Evolutionary conservation across 345 rosid species (phyloP), one percentile per base, ranked within the genome.

Genomic region (Gossypium longicalyx): DNA sequence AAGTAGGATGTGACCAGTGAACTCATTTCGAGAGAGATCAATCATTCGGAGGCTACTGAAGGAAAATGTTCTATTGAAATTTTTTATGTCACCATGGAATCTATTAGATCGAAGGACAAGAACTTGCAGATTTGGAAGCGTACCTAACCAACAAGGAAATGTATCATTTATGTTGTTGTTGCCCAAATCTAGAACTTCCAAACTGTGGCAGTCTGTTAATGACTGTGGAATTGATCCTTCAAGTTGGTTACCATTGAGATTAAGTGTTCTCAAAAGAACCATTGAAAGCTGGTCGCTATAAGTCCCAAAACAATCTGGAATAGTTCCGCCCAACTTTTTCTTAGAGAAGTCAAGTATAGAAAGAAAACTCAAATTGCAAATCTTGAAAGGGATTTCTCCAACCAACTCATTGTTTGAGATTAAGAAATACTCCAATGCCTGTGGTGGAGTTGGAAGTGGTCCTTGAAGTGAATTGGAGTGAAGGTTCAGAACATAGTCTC

Each of bases 241-340:
- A 8, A 70, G 67, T 38, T 38, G 48, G 68, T 38, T 20, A 16
- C 59, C n/a, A 20, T 15, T 20, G 45, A 65, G 69, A 13, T 43
- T 1, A 19, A 65, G 0, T 29, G 4, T 68, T n/a, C 67, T 23
- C 7, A 83, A 49, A 62, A 76, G 53, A 19, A 81, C 54, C 0
- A 9, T 7, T 0, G 0, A 0, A 16, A 79, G 73, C 20, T 0
- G 0, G n/a, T 13, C 1, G 12, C 29, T 57, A 1, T 9, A 57
- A 29, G 68, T 47, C 11, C 70, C 52, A 20, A 65, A 17, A 44
- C 70, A 65, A 2, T 12, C 5, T 10, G 34, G 70, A 44, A 65
- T 44, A 12, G 19, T 72, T 3, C 82, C 81, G 6, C 4, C 47
- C 41, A 85, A 79, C 43, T 67, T 76, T 52, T 80, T 85, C 4